A percentile compares a stretch with the other conserved stretches of the same genome.
phyloP scores from a whole-genome alignment of 768 basidiomycete species.

The Lentinus tigrinus region DNA sequence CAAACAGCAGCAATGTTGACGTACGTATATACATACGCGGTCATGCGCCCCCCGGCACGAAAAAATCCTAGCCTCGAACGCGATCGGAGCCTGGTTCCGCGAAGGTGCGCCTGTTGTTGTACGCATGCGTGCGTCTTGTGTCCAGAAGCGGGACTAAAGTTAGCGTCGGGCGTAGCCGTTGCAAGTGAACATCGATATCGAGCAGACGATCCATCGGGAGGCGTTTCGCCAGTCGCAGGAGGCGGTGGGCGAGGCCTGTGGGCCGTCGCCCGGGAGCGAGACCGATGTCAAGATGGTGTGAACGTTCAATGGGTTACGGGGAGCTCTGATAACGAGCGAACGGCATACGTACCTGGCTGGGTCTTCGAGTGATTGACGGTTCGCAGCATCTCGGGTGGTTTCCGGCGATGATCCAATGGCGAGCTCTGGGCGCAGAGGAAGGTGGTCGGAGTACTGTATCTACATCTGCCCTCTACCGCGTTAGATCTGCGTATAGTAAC shows the following conservation, averaged over 20 bases:
- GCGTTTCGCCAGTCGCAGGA: not conserved
- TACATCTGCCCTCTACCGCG: too few relatives aligned
- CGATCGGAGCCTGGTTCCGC: not conserved
- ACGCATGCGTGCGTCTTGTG: not conserved
- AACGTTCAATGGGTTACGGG: not conserved
- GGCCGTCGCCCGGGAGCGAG: not conserved
- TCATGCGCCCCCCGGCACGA: not conserved
- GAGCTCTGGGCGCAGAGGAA: too few relatives aligned
- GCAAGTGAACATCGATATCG: slow-evolving; percentile 3
- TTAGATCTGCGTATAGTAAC: too few relatives aligned
- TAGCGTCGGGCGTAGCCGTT: not conserved
- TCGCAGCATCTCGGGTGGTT: not conserved
- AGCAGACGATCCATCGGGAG: slow-evolving; percentile 4
- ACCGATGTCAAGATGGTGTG: not conserved
- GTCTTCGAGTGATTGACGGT: not conserved
- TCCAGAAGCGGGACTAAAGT: not conserved
- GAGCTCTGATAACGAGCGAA: not conserved
- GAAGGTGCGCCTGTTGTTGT: not conserved
- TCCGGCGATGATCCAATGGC: not conserved
- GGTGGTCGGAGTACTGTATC: too few relatives aligned
- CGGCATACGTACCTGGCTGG: not conserved
- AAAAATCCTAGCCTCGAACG: too few relatives aligned
- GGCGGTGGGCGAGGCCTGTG: not conserved
- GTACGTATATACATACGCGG: not conserved
- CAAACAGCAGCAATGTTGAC: not conserved